Conservation (phyloP, 2,329 filamentous ascomycete species). For the Trichoderma cornu-damae region DNA sequence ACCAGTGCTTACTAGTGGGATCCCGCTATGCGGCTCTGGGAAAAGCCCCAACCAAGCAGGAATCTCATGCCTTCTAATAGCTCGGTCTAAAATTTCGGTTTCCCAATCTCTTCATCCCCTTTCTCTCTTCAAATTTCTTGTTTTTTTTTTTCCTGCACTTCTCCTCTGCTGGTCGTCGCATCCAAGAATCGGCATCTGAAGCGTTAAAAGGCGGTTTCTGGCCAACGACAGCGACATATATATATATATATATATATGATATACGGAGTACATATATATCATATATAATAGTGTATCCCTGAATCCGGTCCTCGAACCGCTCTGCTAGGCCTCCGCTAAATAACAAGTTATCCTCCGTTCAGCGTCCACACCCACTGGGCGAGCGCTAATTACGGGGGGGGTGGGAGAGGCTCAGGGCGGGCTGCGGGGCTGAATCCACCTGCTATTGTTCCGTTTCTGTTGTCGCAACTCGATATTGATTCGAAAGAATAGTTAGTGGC, state of each 20-base stretch:
- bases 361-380: conserved; percentile 4
- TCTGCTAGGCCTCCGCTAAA: conserved; percentile 9
- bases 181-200: too few species aligned
- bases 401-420: conserved; percentile 1
- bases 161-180: not conserved
- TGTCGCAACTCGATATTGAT: not conserved
- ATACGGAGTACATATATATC: too few species aligned
- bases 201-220: too few species aligned
- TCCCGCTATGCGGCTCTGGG: conserved; percentile 12
- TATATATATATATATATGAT: too few species aligned
- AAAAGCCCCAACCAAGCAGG: conserved; percentile 11
- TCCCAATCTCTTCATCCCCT: too few species aligned
- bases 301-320: not conserved
- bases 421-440: conserved; percentile 5
- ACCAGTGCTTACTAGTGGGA: conserved; percentile 13
- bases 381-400: conserved; percentile 10
- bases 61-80: too few species aligned
- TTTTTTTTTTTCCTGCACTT: not conserved
- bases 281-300: too few species aligned
- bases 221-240: too few species aligned
- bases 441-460: not conserved
- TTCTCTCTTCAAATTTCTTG: not conserved
- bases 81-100: too few species aligned
- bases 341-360: not conserved
- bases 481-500: not conserved